Percentiles rank a stretch among this genome's conserved stretches.
phyloP scores from a whole-genome alignment of 2,329 filamentous ascomycete species.

The Aureobasidium melanogenum region DNA sequence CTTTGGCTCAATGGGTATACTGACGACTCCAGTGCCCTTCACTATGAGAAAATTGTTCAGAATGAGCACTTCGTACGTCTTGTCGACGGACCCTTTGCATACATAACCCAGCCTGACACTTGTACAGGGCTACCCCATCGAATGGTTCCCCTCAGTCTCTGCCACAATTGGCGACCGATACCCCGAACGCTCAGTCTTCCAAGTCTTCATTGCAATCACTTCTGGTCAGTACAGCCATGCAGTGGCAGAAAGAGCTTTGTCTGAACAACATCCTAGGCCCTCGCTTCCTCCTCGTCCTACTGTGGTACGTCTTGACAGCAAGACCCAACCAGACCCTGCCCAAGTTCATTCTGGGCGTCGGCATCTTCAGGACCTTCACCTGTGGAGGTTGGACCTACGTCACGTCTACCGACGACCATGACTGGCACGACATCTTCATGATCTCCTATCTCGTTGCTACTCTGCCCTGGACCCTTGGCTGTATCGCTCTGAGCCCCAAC shows the following conservation, averaged over 20 bases:
- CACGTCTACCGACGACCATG: conserved; percentile 94
- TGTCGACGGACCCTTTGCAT: background rate
- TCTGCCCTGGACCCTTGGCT: conserved; percentile 89
- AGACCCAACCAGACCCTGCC: conserved; percentile 67
- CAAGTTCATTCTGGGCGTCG: conserved; percentile 69
- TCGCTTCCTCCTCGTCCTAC: conserved; percentile 77
- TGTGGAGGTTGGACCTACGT: conserved; percentile 98
- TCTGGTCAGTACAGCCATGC: conserved; percentile 48
- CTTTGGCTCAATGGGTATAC: conserved; percentile 1
- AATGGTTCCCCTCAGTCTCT: conserved; percentile 45
- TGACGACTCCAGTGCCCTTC: conserved; percentile 49
- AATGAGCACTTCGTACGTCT: conserved; percentile 73
- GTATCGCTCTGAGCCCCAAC: conserved; percentile 75
- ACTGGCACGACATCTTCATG: conserved; percentile 99
- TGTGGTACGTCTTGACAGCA: conserved; percentile 86
- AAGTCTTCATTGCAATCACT: conserved; percentile 93
- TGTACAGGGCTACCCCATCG: conserved; percentile 51
- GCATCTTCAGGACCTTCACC: conserved; percentile 79
- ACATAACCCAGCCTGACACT: conserved; percentile 11
- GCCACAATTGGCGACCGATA: conserved; percentile 96
- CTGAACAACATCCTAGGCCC: conserved; percentile 49
- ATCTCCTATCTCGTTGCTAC: conserved; percentile 94
- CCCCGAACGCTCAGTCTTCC: conserved; percentile 92
- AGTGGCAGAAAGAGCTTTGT: background rate
- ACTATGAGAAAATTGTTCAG: conserved; percentile 95